Percentiles rank a stretch among this genome's conserved stretches.
phyloP scores from a whole-genome alignment of 192 early-diverging fungal species.

The Linnemannia elongata region DNA sequence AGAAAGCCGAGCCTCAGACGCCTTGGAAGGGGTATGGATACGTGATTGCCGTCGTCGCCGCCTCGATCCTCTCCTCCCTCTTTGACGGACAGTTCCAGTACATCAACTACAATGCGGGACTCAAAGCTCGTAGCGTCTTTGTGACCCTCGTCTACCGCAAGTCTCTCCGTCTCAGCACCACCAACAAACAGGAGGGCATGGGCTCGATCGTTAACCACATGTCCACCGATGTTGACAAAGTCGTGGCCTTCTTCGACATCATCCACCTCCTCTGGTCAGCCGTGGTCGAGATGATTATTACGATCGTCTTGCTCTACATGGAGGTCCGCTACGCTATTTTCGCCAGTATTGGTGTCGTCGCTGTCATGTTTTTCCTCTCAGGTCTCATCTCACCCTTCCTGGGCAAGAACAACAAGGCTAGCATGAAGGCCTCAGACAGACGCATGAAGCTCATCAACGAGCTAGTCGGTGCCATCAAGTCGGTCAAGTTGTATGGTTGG shows the following conservation, averaged over 20 bases:
- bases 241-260: constrained; percentile 23
- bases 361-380: background rate
- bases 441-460: constrained; percentile 81
- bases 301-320: constrained; percentile 29
- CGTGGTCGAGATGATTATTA: constrained; percentile 34
- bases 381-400: constrained; percentile 4
- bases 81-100: constrained; percentile 44
- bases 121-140: constrained; percentile 65
- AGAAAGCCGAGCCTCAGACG: background rate
- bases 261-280: constrained; percentile 47
- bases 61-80: constrained; percentile 14
- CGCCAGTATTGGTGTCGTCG: constrained; percentile 46
- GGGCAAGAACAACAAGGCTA: background rate
- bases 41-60: constrained; percentile 29
- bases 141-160: constrained; percentile 72
- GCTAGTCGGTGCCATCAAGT: constrained; percentile 72
- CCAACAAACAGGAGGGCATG: constrained; percentile 69
- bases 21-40: constrained; percentile 41
- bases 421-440: constrained; percentile 58
- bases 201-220: constrained; percentile 77
- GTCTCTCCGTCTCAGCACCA: constrained; percentile 64
- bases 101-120: constrained; percentile 46
- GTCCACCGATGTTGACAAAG: constrained; percentile 59
- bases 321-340: constrained; percentile 45
- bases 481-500: constrained; percentile 83